Evolutionary conservation across 2,329 filamentous ascomycete genomes (phyloP), one percentile per base, ranked within the genome.

Genomic region (Chalara sp.): DNA sequence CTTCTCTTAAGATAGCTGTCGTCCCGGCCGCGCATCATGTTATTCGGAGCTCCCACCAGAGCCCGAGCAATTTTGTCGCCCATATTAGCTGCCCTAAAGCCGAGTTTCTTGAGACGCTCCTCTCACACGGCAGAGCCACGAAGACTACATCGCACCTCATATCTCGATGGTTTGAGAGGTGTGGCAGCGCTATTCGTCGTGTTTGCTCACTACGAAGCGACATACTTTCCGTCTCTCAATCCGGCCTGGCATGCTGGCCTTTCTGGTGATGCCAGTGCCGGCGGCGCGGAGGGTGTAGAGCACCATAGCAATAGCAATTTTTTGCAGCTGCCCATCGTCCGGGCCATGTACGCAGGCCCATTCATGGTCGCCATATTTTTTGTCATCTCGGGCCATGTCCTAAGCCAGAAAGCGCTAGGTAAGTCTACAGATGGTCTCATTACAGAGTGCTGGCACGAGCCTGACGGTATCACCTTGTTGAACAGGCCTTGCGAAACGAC

Each of bases 281-380:
- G 58, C 45, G 63, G 60, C 5, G 65, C 67, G 42, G 21, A 21
- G 21, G 21, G 21, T 3, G 21, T 21, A 21, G 21, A 21, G 21
- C 21, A 21, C 21, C 21, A 21, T 21, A 21, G 3, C 21, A 21
- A 21, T 21, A 61, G 69, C 28, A 68, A 70, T 47, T 62, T 64
- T n/a, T 55, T 76, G 21, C 74, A 76, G 58, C 61, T 75, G 11
- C 74, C 74, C 1, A 70, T 72, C 47, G 10, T 74, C 6, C 68
- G 72, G 48, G 63, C 74, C 31, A 49, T 75, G 21, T 54, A 73
- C 69, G 70, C 70, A 12, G 72, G 72, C 13, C 21, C 21, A 21
- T 71, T 73, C 6, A 73, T 74, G 71, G 74, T 77, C 3, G 70
- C 74, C 57, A 68, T 77, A 44, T 76, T 77, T 61, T 76, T 76